Evolutionary conservation across 495 filamentous ascomycete genomes (phyloP), one percentile per base, ranked within the genome.

Genomic region (Thermothielavioides terrestris): DNA sequence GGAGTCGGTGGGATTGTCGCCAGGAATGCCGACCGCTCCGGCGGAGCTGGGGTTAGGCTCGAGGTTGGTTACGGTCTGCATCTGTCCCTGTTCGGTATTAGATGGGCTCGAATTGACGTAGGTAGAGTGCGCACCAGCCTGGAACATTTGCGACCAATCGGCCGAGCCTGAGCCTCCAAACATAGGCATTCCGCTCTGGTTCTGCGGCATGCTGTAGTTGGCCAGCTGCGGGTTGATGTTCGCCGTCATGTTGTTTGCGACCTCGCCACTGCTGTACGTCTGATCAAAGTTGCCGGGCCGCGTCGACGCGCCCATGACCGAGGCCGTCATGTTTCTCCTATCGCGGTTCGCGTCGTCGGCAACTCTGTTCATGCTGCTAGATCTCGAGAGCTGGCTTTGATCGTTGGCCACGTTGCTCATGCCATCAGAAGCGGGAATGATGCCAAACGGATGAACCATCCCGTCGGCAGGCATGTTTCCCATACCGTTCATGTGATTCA

Each of bases 131-230:
- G 75, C 71, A 70, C 76, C 79, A 68, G 80, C 69, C 73, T 84
- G 82, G 74, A 84, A 86, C 76, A 85, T 81, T 58, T 80, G 74
- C 53, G 82, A 73, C 82, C 82, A 87, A 66, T 86, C 82, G 50
- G 59, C 62, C 64, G 67, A 60, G 60, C 64, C 64, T 34, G 68
- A 67, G 62, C 64, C 69, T 58, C 59, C 68, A 67, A 73, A 72
- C 67, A 75, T 70, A 26, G 68, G 72, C 68, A 75, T 69, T 46
- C 74, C 76, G 51, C 74, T 77, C 60, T 74, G 71, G 50, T 52
- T 62, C 54, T 67, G 67, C 14, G 75, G 71, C 70, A 78, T 68
- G 62, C 65, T 77, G 61, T 76, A 80, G 59, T 68, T 71, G 42
- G 73, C 72, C 65, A 78, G 59, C 67, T 75, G 71, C 54, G 74